Conservation (phyloP, 2,329 filamentous ascomycete species). For the Sporothrix inflata region DNA sequence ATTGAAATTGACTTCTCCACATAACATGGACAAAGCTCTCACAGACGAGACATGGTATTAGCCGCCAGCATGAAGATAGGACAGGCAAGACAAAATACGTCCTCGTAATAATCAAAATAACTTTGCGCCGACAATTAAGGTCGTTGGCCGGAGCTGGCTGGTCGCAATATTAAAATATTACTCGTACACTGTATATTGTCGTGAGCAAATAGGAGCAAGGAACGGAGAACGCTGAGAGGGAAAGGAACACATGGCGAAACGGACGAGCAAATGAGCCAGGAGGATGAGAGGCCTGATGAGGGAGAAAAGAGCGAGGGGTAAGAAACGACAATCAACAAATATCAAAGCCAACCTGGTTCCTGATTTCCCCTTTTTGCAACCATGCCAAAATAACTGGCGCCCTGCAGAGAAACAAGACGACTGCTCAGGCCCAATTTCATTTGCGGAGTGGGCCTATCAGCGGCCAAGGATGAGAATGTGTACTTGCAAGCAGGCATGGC, state of each 20-base stretch:
- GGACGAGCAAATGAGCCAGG: neutral
- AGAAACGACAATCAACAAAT: neutral
- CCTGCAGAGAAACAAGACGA: neutral
- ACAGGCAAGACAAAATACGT: neutral
- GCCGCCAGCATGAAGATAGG: conserved; percentile 16
- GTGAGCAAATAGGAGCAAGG: neutral
- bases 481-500: neutral
- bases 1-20: conserved; percentile 10
- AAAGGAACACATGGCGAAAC: neutral
- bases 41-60: conserved; percentile 17
- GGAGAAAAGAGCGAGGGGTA: neutral
- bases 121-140: neutral
- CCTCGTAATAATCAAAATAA: conserved; percentile 2
- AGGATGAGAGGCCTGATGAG: neutral
- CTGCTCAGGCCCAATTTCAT: neutral
- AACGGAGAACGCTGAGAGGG: neutral
- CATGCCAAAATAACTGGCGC: neutral
- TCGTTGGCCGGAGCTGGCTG: neutral
- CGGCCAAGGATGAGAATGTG: conserved; percentile 8
- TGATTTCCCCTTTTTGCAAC: conserved; percentile 1
- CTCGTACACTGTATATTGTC: neutral
- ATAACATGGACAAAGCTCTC: neutral
- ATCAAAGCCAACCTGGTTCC: conserved; percentile 6
- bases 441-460: conserved; percentile 26
- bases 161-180: conserved; percentile 13